Base-by-base conservation (phyloP, 2,329 filamentous ascomycete genomes). In the Penicillium sp. region DNA sequence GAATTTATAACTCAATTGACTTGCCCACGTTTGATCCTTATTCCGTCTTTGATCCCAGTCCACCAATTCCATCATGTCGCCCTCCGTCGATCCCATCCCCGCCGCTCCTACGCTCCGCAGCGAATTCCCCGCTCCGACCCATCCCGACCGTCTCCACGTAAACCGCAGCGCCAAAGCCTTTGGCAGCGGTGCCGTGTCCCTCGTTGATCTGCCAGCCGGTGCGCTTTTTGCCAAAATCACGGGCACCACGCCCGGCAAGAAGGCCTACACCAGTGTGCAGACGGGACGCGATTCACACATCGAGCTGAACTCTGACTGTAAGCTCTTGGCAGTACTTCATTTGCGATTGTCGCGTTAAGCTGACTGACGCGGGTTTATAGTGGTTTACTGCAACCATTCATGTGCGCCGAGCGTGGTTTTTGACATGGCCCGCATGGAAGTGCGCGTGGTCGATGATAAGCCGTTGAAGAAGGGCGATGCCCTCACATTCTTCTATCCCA, bases 311-410 rank as follows among this genome's bases (percentile, higher is more conserved):
- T 78, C 74, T 53, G 81, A 82, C 58, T 70, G 36, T 39, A 23
- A 39, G 36, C 16, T 13, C 16, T 39, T 39, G 12, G 16, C n/a
- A 21, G 9, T 4, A 10, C 16, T 38, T 9, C 28, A 29, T 4
- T 29, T 8, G 28, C 28, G 2, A 21, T 21, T 39, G 9, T 21
- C 18, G 16, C 16, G 12, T 21, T 39, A 21, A 7, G 4, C 18
- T 23, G 36, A 21, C 36, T 39, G 36, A 39, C 18, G 18, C 5
- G 16, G 16, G 9, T 39, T 18, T 4, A 21, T 18, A 39, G 36
- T 84, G 10, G 75, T 83, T 23, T 84, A 76, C 67, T 76, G 79
- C 70, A 84, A 84, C 68, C 81, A 84, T 67, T 79, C 76, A 2
- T 84, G 79, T 65, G 66, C 64, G 10, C 81, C 81, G 0, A 75